Evolutionary conservation across 2,329 filamentous ascomycete genomes (phyloP), one percentile per base, ranked within the genome.

Genomic region (Ophiostoma perfectum): DNA sequence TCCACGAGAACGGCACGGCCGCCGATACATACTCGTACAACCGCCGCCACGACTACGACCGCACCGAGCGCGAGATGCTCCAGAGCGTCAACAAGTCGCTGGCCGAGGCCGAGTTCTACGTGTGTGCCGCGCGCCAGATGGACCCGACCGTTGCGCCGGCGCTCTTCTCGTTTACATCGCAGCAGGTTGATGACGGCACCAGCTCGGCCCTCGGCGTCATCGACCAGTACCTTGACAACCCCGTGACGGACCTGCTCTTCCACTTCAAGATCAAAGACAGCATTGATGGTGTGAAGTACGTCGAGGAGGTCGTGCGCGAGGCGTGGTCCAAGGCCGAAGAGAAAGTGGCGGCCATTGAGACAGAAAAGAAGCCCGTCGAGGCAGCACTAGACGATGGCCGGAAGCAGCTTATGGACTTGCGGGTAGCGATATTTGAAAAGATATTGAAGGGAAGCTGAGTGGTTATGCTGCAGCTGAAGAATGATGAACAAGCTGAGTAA

Each of bases 1-100:
- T 44, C 42, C 42, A 44, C 42, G 42, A 44, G 12, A 44, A 44
- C 42, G 42, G 42, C 42, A 44, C 42, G 4, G 42, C 42, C 8
- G 8, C 42, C 42, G 42, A 44, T 6, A 44, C 42, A 8, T 44
- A 44, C 42, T 44, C 42, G 42, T 67, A 36, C 42, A 52, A 64
- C 45, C 42, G 58, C 55, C 12, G 44, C 7, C 42, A 49, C 36
- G 8, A 52, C 36, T 39, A 52, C 65, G 65, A 66, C 65, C n/a
- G 49, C 47, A 49, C 12, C 18, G 65, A 66, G 41, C 65, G 65
- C 18, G 16, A 39, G 16, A 27, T 58, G 11, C 47, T 55, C 14
- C 65, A 66, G 65, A n/a, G 18, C 16, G n/a, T 66, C 38, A 55
- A 66, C 65, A 58, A 38, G n/a, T 41, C 65, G 16, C 39, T 66